A percentile compares a stretch with the other conserved stretches of the same genome.
These are phyloP conservation scores for Trametes elegans DNA, from an alignment of 768 basidiomycete genomes.

Conservation along the genomic window DNA sequence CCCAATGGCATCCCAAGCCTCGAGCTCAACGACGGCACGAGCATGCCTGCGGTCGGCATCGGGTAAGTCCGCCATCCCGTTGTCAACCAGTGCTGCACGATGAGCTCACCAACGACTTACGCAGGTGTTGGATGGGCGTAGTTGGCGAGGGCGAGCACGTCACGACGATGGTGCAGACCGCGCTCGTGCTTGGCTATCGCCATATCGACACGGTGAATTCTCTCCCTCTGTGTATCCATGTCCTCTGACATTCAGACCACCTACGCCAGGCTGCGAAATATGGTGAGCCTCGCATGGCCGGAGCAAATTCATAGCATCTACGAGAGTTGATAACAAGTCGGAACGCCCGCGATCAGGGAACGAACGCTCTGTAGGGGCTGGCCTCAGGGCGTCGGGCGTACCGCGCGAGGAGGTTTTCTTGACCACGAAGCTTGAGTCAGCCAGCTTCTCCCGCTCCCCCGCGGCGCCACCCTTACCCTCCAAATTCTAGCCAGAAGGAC, in stretches of 20 bases:
- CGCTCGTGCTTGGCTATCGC: conserved; percentile 1
- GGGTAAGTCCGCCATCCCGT: conserved; percentile 1
- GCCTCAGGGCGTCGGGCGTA: conserved; percentile 44
- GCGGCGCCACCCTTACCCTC: not conserved
- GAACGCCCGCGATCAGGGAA: no score
- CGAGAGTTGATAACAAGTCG: no score
- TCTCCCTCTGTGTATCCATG: not conserved
- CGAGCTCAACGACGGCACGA: conserved; percentile 10
- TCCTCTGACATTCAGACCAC: no score
- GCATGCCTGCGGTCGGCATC: conserved; percentile 12
- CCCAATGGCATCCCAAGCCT: not conserved
- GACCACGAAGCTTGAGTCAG: conserved; percentile 47
- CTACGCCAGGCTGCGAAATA: conserved; percentile 1
- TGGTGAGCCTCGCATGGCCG: not conserved
- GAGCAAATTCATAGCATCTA: not conserved
- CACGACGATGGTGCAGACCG: conserved; percentile 7
- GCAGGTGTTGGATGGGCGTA: conserved; percentile 13
- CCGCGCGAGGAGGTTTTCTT: conserved; percentile 46
- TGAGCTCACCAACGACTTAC: not conserved
- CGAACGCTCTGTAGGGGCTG: conserved; percentile 45
- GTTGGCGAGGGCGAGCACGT: conserved; percentile 4
- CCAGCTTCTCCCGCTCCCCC: not conserved
- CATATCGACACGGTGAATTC: conserved; percentile 7
- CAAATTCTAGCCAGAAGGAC: conserved; percentile 33
- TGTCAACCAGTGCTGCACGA: not conserved